Conservation (phyloP, 495 filamentous ascomycete species). For the Filosporella fistucella region DNA sequence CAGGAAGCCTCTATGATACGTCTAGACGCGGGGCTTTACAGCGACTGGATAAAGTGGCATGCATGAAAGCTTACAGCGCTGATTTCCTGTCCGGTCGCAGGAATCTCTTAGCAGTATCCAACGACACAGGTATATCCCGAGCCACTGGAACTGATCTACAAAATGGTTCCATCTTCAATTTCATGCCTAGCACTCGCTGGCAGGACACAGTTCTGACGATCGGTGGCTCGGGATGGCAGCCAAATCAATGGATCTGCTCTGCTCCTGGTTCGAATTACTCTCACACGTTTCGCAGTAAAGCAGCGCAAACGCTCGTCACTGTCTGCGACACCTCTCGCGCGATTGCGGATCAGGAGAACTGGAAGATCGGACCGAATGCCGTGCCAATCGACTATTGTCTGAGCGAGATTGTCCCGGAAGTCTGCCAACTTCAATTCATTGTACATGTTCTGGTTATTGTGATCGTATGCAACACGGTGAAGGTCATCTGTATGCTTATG, state of each 20-base stretch:
- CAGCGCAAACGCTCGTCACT: background rate
- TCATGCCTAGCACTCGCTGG: background rate
- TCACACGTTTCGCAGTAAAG: too few species aligned
- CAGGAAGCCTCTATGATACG: background rate
- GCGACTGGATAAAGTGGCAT: background rate
- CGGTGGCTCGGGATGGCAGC: background rate
- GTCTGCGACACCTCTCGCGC: background rate
- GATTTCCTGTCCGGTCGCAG: background rate
- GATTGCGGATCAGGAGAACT: background rate
- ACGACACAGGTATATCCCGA: too few species aligned
- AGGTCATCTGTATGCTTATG: background rate
- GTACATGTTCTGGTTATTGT: background rate
- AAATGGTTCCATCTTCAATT: background rate
- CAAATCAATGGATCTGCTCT: background rate
- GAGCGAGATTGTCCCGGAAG: background rate
- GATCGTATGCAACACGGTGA: background rate
- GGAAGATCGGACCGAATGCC: background rate
- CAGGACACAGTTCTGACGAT: background rate
- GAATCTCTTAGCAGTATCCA: background rate
- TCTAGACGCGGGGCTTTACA: background rate
- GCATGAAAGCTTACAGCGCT: background rate
- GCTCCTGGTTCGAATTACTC: too few species aligned
- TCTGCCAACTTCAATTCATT: background rate
- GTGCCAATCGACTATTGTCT: background rate
- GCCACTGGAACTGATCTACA: background rate